These are phyloP conservation scores for Clausena lansium DNA, from an alignment of 345 rosid genomes.

Conservation along the genomic window DNA sequence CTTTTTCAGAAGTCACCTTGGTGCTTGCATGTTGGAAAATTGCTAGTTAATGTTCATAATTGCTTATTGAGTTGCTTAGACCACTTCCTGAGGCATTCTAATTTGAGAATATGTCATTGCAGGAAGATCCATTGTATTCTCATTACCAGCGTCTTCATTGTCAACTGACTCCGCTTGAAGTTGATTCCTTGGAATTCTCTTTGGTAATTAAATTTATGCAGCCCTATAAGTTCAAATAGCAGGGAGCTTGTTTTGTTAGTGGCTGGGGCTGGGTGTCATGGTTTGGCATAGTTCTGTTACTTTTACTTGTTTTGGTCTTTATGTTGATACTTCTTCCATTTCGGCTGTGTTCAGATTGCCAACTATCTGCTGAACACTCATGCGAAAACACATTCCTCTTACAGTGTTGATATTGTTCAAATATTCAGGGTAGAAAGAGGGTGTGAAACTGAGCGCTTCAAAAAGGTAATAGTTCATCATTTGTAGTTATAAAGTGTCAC, in stretches of 20 bases:
- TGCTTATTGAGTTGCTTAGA: background rate
- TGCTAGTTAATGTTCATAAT: background rate
- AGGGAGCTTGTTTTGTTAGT: background rate
- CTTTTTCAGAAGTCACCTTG: background rate
- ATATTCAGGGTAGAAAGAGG: slow-evolving; percentile 64
- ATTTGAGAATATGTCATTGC: slow-evolving; percentile 14
- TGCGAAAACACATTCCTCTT: slow-evolving; percentile 81
- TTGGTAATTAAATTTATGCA: slow-evolving; percentile 42
- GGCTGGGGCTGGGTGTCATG: background rate
- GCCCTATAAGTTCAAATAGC: slow-evolving; percentile 3
- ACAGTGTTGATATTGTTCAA: slow-evolving; percentile 65
- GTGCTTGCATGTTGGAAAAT: background rate
- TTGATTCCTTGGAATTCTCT: slow-evolving; percentile 60
- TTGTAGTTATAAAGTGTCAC: background rate
- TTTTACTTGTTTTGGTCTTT: background rate
- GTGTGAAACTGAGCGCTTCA: slow-evolving; percentile 60
- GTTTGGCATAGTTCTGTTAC: background rate
- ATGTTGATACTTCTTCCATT: background rate
- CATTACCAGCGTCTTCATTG: slow-evolving; percentile 72
- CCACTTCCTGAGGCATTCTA: background rate
- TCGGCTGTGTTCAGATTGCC: slow-evolving; percentile 45
- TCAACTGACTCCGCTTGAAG: slow-evolving; percentile 57
- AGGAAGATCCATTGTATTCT: slow-evolving; percentile 79
- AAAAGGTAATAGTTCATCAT: slow-evolving; percentile 41
- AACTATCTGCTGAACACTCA: slow-evolving; percentile 79